Conservation (phyloP, 2,329 filamentous ascomycete genomes). For the Penicillium vulpinum region DNA sequence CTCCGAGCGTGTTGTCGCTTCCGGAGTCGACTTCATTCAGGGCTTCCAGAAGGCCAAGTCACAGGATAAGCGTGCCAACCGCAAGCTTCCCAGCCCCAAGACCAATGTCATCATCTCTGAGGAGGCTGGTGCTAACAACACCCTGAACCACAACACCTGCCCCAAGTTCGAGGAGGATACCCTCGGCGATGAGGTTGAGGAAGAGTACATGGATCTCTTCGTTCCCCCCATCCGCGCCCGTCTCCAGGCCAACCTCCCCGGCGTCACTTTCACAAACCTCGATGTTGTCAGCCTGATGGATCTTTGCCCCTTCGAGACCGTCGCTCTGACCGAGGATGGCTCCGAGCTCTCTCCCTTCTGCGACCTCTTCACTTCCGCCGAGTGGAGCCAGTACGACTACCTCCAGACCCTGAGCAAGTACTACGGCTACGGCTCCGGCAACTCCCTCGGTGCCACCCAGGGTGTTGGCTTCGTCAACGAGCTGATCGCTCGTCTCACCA, state of each 20-base stretch:
- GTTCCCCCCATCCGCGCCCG: conserved; percentile 66
- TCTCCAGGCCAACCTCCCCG: conserved; percentile 67
- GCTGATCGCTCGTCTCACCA: conserved; percentile 76
- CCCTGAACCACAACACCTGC: conserved; percentile 73
- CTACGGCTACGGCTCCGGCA: conserved; percentile 77
- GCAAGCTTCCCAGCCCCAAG: conserved; percentile 51
- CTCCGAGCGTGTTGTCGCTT: conserved; percentile 70
- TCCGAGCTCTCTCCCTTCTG: conserved; percentile 69
- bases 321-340: conserved; percentile 57
- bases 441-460: conserved; percentile 76
- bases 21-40: conserved; percentile 71
- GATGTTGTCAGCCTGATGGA: conserved; percentile 80
- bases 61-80: conserved; percentile 40
- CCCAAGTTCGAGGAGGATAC: conserved; percentile 65
- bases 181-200: conserved; percentile 49
- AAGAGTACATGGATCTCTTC: conserved; percentile 63
- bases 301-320: conserved; percentile 79
- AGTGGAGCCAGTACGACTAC: conserved; percentile 82
- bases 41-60: conserved; percentile 66
- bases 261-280: conserved; percentile 61
- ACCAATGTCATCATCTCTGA: conserved; percentile 72
- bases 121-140: conserved; percentile 69
- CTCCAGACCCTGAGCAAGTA: conserved; percentile 77
- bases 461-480: conserved; percentile 88
- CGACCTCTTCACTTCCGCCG: conserved; percentile 66